phyloP scores from a whole-genome alignment of 441 rosid genomes.

The Cnidoscolus chayamansa region DNA sequence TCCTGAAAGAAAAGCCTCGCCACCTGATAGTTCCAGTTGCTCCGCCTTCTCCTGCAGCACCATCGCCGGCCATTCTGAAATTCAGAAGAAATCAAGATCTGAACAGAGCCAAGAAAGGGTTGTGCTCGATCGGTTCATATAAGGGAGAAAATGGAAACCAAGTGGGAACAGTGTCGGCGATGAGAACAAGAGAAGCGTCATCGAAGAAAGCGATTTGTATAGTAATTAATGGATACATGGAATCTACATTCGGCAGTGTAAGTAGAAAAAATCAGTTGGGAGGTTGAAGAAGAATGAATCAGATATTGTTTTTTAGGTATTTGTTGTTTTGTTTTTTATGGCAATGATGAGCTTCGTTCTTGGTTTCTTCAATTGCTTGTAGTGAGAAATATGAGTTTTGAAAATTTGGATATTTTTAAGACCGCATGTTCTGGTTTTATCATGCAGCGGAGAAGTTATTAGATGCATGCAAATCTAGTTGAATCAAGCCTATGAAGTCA shows the following conservation, averaged over 20 bases:
- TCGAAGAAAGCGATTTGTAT: not conserved
- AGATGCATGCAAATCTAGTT: too few species aligned
- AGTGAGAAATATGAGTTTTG: too few species aligned
- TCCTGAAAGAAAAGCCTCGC: slow-evolving; percentile 61
- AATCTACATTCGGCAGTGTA: not conserved
- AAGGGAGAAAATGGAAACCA: not conserved
- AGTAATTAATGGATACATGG: not conserved
- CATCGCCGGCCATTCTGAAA: slow-evolving; percentile 9
- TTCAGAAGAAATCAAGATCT: not conserved
- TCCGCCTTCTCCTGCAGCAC: not conserved
- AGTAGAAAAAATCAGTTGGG: not conserved
- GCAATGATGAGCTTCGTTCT: too few species aligned
- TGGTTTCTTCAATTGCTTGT: too few species aligned
- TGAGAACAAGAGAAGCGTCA: not conserved
- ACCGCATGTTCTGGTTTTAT: too few species aligned
- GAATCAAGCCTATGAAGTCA: too few species aligned
- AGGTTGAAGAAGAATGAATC: not conserved
- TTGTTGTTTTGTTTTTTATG: too few species aligned
- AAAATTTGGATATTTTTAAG: too few species aligned
- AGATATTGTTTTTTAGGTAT: not conserved
- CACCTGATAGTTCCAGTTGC: slow-evolving; percentile 39
- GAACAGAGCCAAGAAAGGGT: not conserved
- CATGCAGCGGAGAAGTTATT: too few species aligned
- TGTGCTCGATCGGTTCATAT: not conserved
- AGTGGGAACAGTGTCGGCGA: not conserved